A percentile compares a stretch with the other conserved stretches of the same genome.
Conservation (phyloP, 768 basidiomycete species). For the Russula sp. region DNA sequence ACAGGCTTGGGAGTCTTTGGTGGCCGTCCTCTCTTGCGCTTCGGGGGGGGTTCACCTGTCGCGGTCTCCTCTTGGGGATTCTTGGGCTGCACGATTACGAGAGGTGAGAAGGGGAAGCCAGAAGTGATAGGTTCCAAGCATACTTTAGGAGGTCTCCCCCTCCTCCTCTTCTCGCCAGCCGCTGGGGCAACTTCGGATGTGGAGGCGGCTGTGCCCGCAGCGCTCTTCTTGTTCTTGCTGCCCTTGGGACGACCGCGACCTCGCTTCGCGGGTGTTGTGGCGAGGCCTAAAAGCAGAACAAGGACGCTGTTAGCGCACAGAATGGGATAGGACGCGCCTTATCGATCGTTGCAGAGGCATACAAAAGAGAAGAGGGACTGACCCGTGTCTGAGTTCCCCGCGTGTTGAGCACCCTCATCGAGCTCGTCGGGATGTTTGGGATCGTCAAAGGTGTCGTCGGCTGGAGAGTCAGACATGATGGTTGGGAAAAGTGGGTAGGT, state of each 20-base stretch:
- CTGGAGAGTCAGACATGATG: conserved; percentile 59
- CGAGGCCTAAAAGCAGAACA: conserved; percentile 33
- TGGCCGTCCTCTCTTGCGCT: conserved; percentile 70
- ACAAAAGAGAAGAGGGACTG: conserved; percentile 14
- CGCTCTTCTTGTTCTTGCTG: conserved; percentile 65
- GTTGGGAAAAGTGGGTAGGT: conserved; percentile 26
- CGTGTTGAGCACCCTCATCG: conserved; percentile 43
- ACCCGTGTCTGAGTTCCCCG: conserved; percentile 30
- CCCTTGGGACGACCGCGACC: conserved; percentile 87
- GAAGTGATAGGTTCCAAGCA: not conserved
- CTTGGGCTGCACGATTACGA: conserved; percentile 29
- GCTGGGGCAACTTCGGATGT: conserved; percentile 28
- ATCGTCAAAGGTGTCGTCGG: conserved; percentile 49
- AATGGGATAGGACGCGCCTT: conserved; percentile 24
- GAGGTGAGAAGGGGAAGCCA: conserved; percentile 1
- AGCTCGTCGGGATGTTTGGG: conserved; percentile 56
- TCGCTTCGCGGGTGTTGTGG: conserved; percentile 51
- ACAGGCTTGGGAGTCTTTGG: conserved; percentile 57
- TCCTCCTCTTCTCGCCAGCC: conserved; percentile 38
- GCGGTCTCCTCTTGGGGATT: conserved; percentile 41
- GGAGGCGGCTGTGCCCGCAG: conserved; percentile 31
- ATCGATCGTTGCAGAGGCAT: conserved; percentile 21
- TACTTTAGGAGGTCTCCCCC: conserved; percentile 51
- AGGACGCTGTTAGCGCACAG: conserved; percentile 22
- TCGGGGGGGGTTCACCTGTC: conserved; percentile 34